Evolutionary conservation across 257 asterid species (phyloP), one percentile per base, ranked within the genome.

Genomic region (Schizonepeta tenuifolia): DNA sequence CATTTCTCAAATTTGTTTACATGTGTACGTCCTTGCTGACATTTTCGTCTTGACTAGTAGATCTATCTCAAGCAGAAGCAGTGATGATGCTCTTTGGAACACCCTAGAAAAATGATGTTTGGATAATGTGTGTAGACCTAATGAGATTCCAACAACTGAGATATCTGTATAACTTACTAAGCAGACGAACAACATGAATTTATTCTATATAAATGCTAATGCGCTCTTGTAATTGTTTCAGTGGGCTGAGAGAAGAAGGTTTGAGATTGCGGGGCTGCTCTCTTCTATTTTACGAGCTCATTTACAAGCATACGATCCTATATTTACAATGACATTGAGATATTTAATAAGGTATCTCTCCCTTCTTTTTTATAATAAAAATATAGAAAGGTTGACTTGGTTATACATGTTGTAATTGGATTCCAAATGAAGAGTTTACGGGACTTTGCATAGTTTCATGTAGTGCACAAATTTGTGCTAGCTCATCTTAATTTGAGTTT

Each of bases 191-290:
- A 18, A 15, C 35, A 78, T 46, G 28, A 36, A 21, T 60, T 60
- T 44, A 1, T 70, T 47, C 49, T 56, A 35, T 41, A 56, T 24
- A 17, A 66, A 20, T 31, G 33, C 44, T 67, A 46, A 64, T 20
- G 55, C 8, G 5, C 59, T 76, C 28, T 21, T 68, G 24, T 68
- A 57, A 75, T 73, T 83, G 40, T 81, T 84, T 49, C 87, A 95
- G 99, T 95, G 99, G 99, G 86, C 96, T 67, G 91, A 86, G 77
- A 87, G 73, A 86, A 88, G 93, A 83, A 91, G 99, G 86, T 85
- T 82, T 72, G 97, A 95, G 78, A 88, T 92, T 81, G 96, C 98
- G 21, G 99, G 98, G 79, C 81, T 90, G 67, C 66, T 95, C 46
- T 85, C 93, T 51, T 90, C 98, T 81, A 86, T 92, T 67, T 83